phyloP scores from a whole-genome alignment of 2,329 filamentous ascomycete species.

The Hawksworthiomyces lignivorus region DNA sequence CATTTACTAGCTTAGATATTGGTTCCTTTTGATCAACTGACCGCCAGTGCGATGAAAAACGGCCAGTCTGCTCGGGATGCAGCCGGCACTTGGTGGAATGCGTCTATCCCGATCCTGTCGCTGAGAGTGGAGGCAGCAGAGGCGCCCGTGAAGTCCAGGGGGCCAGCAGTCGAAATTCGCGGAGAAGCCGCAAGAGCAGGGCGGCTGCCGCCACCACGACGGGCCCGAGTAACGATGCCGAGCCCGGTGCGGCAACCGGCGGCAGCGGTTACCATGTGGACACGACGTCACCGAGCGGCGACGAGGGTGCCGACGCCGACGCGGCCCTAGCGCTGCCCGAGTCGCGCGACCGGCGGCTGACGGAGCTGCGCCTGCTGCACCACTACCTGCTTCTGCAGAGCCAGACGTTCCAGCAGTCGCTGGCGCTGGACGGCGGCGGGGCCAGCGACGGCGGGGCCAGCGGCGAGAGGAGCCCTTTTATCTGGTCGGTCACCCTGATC shows the following conservation, averaged over 20 bases:
- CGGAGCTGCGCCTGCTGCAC: conserved; percentile 29
- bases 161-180: too few species aligned
- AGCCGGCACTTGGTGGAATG: conserved; percentile 19
- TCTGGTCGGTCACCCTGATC: conserved; percentile 27
- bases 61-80: conserved; percentile 18
- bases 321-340: conserved; percentile 24
- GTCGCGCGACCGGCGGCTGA: conserved; percentile 26
- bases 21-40: too few species aligned
- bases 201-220: too few species aligned
- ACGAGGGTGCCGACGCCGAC: conserved; percentile 10
- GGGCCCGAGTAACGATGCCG: too few species aligned
- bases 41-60: conserved; percentile 18
- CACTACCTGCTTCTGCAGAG: conserved; percentile 25
- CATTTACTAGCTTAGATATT: too few species aligned
- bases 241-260: not conserved
- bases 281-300: too few species aligned
- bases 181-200: too few species aligned
- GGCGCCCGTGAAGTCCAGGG: too few species aligned
- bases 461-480: conserved; percentile 5
- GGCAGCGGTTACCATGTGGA: not conserved
- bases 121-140: too few species aligned
- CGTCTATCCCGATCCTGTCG: conserved; percentile 16
- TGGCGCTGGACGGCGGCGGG: not conserved
- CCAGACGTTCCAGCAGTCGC: conserved; percentile 18
- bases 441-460: not conserved